Base-by-base conservation (phyloP, 345 rosid species). In the Kernera saxatilis region DNA sequence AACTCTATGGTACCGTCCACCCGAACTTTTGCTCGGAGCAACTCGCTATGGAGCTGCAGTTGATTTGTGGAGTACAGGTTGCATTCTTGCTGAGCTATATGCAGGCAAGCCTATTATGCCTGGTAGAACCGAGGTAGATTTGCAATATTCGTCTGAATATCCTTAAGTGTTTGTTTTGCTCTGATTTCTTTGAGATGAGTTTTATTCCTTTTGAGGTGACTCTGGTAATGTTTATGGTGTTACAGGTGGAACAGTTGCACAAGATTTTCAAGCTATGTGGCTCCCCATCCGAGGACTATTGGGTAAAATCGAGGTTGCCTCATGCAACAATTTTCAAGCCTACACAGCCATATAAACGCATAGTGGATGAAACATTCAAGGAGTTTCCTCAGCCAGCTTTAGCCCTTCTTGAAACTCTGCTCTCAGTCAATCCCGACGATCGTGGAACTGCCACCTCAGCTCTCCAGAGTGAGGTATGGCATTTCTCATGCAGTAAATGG, bases 71-170 rank as follows among this genome's bases (percentile, higher is more conserved):
- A 94, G 99, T 70, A 66, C 93, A 3, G 99, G 99, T 62, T 94
- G 99, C 78, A 91, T 94, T 80, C 91, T 91, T 73, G 96, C 99
- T 35, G 99, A 94, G 59, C 59, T 94, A 32, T 91, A 91, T 75
- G 93, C 96, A 7, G 99, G 97, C 81, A 94, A 94, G 82, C 99
- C 97, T 64, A 91, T 94, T n/a, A 91, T 94, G 99, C 99, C 97
- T 33, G 99, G 99, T 82, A 86, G 97, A 86, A 94, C 99, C 13
- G 99, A 94, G 99, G 99, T 92, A 82, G 6, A 13, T 44, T 60
- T 25, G 12, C 52, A 26, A 23, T 56, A 56, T 23, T 27, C 0
- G 30, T 21, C 21, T 36, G 23, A 40, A 12, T 68, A 25, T 40
- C 40, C 22, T 15, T 5, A 59, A 40, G 48, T 56, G 17, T 26